A percentile compares a stretch with the other conserved stretches of the same genome.
phyloP scores from a whole-genome alignment of 164 flowering plant species.

The Malania oleifera region DNA sequence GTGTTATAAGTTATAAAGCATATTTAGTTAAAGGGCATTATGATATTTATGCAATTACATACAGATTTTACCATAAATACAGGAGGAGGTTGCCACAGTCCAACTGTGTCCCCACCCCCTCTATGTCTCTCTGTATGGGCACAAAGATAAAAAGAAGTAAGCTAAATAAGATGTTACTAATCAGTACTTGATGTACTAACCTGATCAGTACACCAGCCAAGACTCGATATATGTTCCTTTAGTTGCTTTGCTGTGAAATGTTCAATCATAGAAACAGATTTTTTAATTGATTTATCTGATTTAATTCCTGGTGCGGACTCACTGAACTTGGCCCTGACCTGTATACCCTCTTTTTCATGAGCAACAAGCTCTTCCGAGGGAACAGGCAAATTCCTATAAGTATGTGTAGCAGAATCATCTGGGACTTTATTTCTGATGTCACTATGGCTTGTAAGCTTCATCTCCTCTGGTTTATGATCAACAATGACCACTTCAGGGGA shows the following conservation, averaged over 20 bases:
- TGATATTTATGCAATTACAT: no score
- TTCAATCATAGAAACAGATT: constrained; percentile 33
- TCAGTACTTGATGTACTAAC: constrained; percentile 19
- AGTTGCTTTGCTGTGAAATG: constrained; percentile 37
- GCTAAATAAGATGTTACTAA: no score
- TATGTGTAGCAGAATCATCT: neutral
- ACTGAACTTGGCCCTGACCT: neutral
- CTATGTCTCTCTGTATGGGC: neutral
- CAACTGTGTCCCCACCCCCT: no score
- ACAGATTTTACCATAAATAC: no score
- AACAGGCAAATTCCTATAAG: neutral
- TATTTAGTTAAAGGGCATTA: no score
- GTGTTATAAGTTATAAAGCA: no score
- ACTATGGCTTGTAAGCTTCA: neutral
- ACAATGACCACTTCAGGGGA: neutral
- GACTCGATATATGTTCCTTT: constrained; percentile 32
- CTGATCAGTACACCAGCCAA: constrained; percentile 23
- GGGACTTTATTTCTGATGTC: neutral
- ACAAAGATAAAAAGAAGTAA: neutral
- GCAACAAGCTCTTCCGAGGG: neutral
- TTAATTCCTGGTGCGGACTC: neutral
- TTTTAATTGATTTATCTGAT: constrained; percentile 11
- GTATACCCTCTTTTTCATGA: neutral
- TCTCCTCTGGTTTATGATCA: neutral
- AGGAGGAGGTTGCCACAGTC: no score